Evolutionary conservation across 345 rosid species (phyloP).

Genomic region (Brassica juncea): DNA sequence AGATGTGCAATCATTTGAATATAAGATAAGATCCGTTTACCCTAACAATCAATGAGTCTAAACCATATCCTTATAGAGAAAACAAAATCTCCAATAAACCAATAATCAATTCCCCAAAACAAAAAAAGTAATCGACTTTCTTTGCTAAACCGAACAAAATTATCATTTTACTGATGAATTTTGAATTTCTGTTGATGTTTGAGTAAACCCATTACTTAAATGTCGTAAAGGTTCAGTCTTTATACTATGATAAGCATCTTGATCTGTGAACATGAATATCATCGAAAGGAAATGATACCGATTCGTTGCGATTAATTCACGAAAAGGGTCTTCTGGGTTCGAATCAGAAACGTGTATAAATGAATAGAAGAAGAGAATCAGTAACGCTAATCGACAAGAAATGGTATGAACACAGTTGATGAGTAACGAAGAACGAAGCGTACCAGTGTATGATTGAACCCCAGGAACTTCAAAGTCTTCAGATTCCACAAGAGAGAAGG

Average conservation of each 20-base stretch:
- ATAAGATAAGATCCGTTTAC: background rate
- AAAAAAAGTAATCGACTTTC: background rate
- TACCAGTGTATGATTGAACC: slow-evolving; percentile 25
- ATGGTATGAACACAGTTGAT: background rate
- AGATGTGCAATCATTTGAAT: slow-evolving; percentile 6
- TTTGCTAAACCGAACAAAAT: background rate
- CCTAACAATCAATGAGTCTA: background rate
- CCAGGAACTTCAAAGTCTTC: background rate
- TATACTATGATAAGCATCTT: background rate
- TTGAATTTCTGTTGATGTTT: background rate
- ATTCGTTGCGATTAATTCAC: background rate
- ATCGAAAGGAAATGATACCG: background rate
- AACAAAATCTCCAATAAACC: slow-evolving; percentile 12
- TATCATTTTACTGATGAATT: background rate
- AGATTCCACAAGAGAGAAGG: slow-evolving; percentile 7
- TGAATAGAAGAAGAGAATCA: background rate
- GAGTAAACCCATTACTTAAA: background rate
- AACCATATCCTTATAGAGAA: slow-evolving; percentile 26
- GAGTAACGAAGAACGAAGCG: slow-evolving; percentile 14
- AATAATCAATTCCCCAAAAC: background rate
- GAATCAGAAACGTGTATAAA: background rate
- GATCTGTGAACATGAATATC: slow-evolving; percentile 20
- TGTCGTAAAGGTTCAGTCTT: background rate
- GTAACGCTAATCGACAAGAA: slow-evolving; percentile 5
- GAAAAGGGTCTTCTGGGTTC: background rate